Conservation (phyloP, 805 yeast genomes). For the Candida sphagnicola region DNA sequence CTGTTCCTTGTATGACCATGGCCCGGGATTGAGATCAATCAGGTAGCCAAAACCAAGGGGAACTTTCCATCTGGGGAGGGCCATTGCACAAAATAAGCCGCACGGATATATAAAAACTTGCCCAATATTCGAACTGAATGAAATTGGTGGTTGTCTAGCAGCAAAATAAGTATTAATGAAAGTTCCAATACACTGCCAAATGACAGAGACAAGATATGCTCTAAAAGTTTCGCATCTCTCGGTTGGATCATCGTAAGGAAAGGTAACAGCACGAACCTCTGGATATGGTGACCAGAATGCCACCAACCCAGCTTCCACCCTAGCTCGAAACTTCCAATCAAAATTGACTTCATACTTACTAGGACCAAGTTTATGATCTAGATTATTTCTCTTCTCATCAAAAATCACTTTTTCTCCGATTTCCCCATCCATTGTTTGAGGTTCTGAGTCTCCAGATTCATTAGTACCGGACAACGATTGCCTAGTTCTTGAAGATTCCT, state of each 20-base stretch:
- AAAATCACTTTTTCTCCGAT: no score
- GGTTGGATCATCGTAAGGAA: conserved; percentile 33
- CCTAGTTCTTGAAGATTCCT: not conserved
- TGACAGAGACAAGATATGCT: conserved; percentile 34
- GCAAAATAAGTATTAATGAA: conserved; percentile 39
- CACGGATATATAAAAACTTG: conserved; percentile 37
- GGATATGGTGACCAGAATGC: conserved; percentile 40
- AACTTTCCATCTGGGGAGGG: conserved; percentile 22
- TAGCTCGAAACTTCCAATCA: conserved; percentile 33
- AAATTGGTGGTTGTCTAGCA: conserved; percentile 35
- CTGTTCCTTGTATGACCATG: conserved; percentile 43
- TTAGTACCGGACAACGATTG: not conserved
- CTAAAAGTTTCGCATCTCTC: conserved; percentile 33
- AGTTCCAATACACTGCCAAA: conserved; percentile 40
- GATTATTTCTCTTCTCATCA: no score
- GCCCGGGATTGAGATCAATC: conserved; percentile 36
- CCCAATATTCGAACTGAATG: conserved; percentile 33
- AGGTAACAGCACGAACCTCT: conserved; percentile 36
- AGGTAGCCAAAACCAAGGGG: conserved; percentile 16
- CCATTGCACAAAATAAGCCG: conserved; percentile 37
- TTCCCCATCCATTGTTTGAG: no score
- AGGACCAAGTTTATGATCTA: no score
- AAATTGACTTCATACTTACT: conserved; percentile 11
- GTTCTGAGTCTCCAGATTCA: not conserved
- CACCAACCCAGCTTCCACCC: conserved; percentile 36